A percentile compares a stretch with the other conserved stretches of the same genome.
These are phyloP conservation scores for Epichloe typhina DNA, from an alignment of 2,329 filamentous ascomycete genomes.

Conservation along the genomic window DNA sequence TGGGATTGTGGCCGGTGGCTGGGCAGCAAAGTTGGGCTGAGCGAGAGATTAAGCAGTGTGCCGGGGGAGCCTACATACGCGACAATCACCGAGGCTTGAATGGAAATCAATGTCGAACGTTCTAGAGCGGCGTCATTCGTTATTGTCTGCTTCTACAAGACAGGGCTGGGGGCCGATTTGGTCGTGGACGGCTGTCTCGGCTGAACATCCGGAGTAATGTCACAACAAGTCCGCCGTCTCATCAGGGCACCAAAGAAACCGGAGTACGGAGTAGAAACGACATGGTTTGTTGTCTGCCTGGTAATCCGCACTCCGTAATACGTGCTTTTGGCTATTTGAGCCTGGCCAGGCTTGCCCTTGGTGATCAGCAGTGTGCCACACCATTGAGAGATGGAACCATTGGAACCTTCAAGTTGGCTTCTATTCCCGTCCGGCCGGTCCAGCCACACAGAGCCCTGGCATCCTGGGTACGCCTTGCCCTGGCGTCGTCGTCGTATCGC, in stretches of 20 bases:
- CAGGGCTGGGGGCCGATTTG: no score
- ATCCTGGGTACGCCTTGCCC: background rate
- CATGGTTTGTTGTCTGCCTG: background rate
- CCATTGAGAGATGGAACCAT: background rate
- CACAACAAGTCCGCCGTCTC: background rate
- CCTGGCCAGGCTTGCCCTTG: background rate
- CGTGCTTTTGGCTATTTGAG: background rate
- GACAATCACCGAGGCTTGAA: no score
- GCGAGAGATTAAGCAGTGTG: background rate
- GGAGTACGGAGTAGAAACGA: background rate
- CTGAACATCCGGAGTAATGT: background rate
- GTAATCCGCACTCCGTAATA: no score
- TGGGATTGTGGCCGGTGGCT: background rate
- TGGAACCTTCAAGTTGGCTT: background rate
- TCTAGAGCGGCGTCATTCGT: no score
- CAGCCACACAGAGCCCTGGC: background rate
- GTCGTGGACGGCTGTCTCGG: background rate
- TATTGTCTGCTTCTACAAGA: no score
- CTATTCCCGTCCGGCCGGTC: slow-evolving; percentile 1
- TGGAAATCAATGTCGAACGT: no score
- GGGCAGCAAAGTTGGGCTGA: background rate
- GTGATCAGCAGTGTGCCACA: background rate
- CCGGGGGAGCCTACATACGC: no score
- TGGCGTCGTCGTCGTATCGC: background rate
- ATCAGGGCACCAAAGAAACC: background rate